Percentiles rank a stretch among this genome's conserved stretches.
Evolutionary conservation across 352 stramenopile species (phyloP).

Genomic region (Thalassiosira mediterranea): DNA sequence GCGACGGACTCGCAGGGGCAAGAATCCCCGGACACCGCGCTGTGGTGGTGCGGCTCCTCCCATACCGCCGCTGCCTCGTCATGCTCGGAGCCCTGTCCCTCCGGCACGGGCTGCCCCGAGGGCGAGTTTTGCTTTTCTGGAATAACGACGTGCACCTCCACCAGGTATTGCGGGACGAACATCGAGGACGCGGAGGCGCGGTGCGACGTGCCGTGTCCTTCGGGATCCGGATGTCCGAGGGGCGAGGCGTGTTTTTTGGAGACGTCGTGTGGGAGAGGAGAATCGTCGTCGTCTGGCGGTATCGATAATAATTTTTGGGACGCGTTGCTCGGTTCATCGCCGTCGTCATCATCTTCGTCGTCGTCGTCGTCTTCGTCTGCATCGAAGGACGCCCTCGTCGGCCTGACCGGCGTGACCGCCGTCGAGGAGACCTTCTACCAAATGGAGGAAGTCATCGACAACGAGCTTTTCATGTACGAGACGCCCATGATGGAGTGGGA

Average conservation of each 20-base stretch:
- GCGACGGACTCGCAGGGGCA: too few relatives aligned
- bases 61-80: neutral
- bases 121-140: constrained; percentile 21
- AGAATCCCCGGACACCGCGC: too few relatives aligned
- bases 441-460: constrained; percentile 38
- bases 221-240: constrained; percentile 7
- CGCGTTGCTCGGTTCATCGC: neutral
- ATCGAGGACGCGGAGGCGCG: constrained; percentile 1
- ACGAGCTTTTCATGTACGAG: constrained; percentile 51
- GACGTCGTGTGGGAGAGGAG: neutral
- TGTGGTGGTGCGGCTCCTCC: constrained; percentile 22
- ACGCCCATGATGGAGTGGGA: constrained; percentile 39
- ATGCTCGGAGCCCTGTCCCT: constrained; percentile 14
- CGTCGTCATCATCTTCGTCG: constrained; percentile 13
- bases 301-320: neutral
- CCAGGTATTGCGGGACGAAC: constrained; percentile 6
- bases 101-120: constrained; percentile 5
- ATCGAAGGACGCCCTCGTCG: constrained; percentile 2
- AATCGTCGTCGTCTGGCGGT: neutral
- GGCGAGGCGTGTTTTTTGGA: constrained; percentile 15
- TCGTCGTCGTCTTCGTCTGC: neutral
- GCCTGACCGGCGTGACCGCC: constrained; percentile 5
- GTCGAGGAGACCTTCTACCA: constrained; percentile 29
- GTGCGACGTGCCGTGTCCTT: constrained; percentile 5
- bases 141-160: neutral